A percentile compares a stretch with the other conserved stretches of the same genome.
phyloP scores from a whole-genome alignment of 2,329 filamentous ascomycete species.

The Trichoderma brevicompactum region DNA sequence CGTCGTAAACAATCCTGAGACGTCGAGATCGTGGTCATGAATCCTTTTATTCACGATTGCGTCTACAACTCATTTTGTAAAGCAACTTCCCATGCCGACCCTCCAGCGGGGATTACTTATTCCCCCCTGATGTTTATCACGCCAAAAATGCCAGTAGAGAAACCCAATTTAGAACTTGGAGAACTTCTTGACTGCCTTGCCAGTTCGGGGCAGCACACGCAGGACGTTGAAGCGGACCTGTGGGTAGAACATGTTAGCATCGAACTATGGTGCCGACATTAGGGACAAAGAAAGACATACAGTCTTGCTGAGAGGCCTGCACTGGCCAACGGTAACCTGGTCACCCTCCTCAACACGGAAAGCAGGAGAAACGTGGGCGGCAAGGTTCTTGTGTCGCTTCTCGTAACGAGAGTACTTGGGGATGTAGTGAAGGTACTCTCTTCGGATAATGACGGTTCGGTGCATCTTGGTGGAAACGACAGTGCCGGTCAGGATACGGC shows the following conservation, averaged over 20 bases:
- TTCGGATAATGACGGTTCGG: conserved; percentile 98
- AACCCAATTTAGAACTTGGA: conserved; percentile 85
- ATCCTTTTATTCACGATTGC: conserved; percentile 50
- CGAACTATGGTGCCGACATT: not conserved
- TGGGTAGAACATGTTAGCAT: conserved; percentile 35
- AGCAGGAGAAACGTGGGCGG: conserved; percentile 97
- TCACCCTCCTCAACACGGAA: conserved; percentile 99
- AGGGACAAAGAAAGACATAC: conserved; percentile 62
- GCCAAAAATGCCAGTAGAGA: conserved; percentile 59
- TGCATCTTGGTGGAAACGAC: conserved; percentile 99
- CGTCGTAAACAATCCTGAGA: conserved; percentile 27
- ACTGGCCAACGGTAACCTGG: conserved; percentile 99
- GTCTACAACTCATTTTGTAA: conserved; percentile 51
- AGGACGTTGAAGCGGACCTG: conserved; percentile 99
- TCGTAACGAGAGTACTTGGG: conserved; percentile 99
- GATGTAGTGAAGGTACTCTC: conserved; percentile 99
- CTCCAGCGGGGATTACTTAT: conserved; percentile 45
- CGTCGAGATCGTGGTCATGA: conserved; percentile 45
- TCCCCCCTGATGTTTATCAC: conserved; percentile 53
- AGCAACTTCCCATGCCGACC: conserved; percentile 49
- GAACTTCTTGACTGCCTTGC: conserved; percentile 98
- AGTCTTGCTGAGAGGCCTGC: conserved; percentile 98
- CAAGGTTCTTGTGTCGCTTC: conserved; percentile 99
- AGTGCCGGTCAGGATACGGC: conserved; percentile 99
- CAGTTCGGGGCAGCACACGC: conserved; percentile 94